phyloP scores from a whole-genome alignment of 2,329 filamentous ascomycete genomes.

The Chalaropsis ovoidea region DNA sequence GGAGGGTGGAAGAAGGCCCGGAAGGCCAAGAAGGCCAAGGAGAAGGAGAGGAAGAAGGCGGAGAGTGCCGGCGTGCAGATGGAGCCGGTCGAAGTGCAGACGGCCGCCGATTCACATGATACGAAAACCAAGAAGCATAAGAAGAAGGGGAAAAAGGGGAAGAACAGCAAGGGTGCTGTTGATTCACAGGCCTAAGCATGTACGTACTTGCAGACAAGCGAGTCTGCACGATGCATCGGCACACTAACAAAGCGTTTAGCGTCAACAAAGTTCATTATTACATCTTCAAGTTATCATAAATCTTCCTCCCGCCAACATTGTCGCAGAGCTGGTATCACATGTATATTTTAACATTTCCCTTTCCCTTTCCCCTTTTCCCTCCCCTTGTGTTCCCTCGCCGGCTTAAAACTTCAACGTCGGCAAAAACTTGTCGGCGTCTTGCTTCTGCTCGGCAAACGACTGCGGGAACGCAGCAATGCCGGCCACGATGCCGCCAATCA shows the following conservation, averaged over 20 bases:
- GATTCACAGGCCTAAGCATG: not conserved
- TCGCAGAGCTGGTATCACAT: constrained; percentile 3
- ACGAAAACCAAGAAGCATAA: not conserved
- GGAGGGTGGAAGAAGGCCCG: not conserved
- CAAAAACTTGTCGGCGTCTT: constrained; percentile 59
- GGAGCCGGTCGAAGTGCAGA: not conserved
- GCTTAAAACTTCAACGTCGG: constrained; percentile 32
- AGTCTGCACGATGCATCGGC: not conserved
- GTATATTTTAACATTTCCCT: not conserved
- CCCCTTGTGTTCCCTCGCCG: not conserved
- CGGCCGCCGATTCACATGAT: not conserved
- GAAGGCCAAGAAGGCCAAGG: not conserved
- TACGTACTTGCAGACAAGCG: no score
- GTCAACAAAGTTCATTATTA: not conserved
- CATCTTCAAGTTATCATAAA: not conserved
- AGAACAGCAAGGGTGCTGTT: not conserved
- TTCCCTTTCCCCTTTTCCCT: not conserved
- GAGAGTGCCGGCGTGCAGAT: no score
- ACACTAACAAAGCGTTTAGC: not conserved
- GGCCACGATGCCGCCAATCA: constrained; percentile 63
- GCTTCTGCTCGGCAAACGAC: constrained; percentile 56
- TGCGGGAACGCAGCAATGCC: constrained; percentile 67
- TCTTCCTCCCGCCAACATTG: not conserved
- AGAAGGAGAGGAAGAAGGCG: not conserved
- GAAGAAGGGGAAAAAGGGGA: not conserved